Base-by-base conservation (phyloP, 1,139 yeast species). In the Saccharomyces uvarum region DNA sequence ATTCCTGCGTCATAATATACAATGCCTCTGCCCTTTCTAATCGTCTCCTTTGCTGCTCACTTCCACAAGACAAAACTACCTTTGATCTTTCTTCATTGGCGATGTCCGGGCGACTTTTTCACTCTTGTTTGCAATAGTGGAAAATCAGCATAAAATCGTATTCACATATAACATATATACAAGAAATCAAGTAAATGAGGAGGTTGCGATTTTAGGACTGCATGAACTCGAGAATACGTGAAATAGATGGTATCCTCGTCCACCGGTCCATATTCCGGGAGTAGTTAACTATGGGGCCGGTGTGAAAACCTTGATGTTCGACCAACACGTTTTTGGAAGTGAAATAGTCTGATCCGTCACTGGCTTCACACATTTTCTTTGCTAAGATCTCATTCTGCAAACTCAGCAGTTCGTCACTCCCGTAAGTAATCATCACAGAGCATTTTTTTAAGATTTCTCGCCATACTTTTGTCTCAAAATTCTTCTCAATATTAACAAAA, bases 1-100 rank as follows among this genome's bases (percentile, higher is more conserved):
- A 62, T 21, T 65, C 66, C 8, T 66, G 67, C 5, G 76, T 72
- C 76, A 73, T 73, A 4, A 19, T 11, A n/a, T 13, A 24, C 24
- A 13, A 38, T 11, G 24, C 26, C 9, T 19, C 9, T 38, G 13
- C 21, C 44, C 44, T 38, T 19, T 38, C 16, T 9, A 4, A 9
- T 19, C 13, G 44, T 38, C 44, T 8, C 19, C n/a, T 38, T 9
- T 19, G 19, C 7, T 11, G 9, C 21, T 38, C 19, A 19, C 13
- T 38, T 38, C 13, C 2, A 4, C 11, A 11, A 6, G 11, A 13
- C 21, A 38, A 38, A 24, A 11, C 19, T 38, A 38, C 19, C n/a
- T 38, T 38, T 38, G 44, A 19, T 9, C 44, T 38, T 38, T 9
- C 26, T 38, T 38, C 24, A 19, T 19, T 19, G 44, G 24, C 19